Percentiles rank a stretch among this genome's conserved stretches.
These are phyloP conservation scores for Amauroascus verrucosus DNA, from an alignment of 2,329 filamentous ascomycete genomes.

Conservation along the genomic window DNA sequence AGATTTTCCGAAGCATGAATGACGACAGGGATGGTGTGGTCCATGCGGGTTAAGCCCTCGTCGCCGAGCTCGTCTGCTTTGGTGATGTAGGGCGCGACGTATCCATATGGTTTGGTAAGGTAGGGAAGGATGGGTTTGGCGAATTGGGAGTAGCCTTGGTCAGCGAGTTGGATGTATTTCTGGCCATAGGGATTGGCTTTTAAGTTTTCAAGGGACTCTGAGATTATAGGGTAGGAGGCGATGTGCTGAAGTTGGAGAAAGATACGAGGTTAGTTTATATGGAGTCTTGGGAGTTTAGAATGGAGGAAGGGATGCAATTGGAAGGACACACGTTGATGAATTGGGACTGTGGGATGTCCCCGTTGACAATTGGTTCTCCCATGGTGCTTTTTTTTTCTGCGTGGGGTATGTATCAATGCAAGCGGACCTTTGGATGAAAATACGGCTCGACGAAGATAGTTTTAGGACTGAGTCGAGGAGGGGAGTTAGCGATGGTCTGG, in stretches of 20 bases:
- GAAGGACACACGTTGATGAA: conserved; percentile 35
- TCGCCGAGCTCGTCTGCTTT: conserved; percentile 71
- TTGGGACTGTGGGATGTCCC: conserved; percentile 40
- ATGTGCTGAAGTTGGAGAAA: conserved; percentile 53
- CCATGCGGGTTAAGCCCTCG: conserved; percentile 58
- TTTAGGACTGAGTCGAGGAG: too few species aligned
- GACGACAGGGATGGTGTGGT: conserved; percentile 60
- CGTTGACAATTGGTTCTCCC: conserved; percentile 42
- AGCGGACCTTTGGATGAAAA: too few species aligned
- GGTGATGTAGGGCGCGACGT: conserved; percentile 72
- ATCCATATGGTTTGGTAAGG: conserved; percentile 67
- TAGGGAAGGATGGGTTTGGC: conserved; percentile 70
- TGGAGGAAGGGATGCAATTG: conserved; percentile 30
- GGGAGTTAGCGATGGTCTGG: too few species aligned
- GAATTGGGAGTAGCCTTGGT: conserved; percentile 64
- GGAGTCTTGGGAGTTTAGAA: neutral
- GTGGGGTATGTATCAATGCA: conserved; percentile 7
- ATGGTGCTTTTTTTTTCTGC: conserved; percentile 31
- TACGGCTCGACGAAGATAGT: too few species aligned
- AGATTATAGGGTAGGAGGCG: conserved; percentile 70
- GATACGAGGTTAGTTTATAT: neutral
- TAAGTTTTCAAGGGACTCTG: conserved; percentile 66
- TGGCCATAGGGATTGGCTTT: conserved; percentile 73
- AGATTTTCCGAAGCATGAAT: conserved; percentile 66
- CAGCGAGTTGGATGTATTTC: conserved; percentile 66